Conservation (phyloP, 2,329 filamentous ascomycete genomes). For the Monilinia fructicola region DNA sequence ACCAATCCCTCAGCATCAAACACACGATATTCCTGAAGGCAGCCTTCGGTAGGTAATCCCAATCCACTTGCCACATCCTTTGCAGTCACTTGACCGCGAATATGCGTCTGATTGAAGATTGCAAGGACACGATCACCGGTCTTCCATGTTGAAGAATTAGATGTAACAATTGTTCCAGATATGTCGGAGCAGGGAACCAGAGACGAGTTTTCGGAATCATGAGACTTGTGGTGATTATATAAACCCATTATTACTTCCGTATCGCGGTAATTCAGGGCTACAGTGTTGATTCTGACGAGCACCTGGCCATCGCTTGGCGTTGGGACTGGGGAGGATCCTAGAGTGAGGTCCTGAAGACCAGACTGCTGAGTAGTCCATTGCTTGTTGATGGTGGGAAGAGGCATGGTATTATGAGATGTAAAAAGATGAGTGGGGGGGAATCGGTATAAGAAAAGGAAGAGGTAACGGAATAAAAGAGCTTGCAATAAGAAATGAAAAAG, state of each 20-base stretch:
- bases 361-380: slow-evolving; percentile 58
- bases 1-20: slow-evolving; percentile 58
- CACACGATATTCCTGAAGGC: slow-evolving; percentile 58
- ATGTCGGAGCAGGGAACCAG: slow-evolving; percentile 67
- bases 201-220: slow-evolving; percentile 41
- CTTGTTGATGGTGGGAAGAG: slow-evolving; percentile 38
- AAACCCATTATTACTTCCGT: slow-evolving; percentile 39
- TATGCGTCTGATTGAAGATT: slow-evolving; percentile 59
- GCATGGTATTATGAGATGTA: slow-evolving; percentile 13
- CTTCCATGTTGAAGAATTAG: slow-evolving; percentile 48
- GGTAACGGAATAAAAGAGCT: neutral
- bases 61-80: slow-evolving; percentile 51
- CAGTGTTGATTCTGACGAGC: slow-evolving; percentile 37
- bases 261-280: slow-evolving; percentile 38
- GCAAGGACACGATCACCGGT: slow-evolving; percentile 65
- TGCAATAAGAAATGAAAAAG: neutral
- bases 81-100: slow-evolving; percentile 32
- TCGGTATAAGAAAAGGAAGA: neutral
- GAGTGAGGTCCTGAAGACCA: slow-evolving; percentile 54
- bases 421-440: neutral
- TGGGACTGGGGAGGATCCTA: slow-evolving; percentile 48
- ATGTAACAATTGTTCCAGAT: slow-evolving; percentile 60
- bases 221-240: slow-evolving; percentile 64
- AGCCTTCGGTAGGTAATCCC: slow-evolving; percentile 64
- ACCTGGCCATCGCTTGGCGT: slow-evolving; percentile 50